Percentiles rank a stretch among this genome's conserved stretches.
These are phyloP conservation scores for Ophiostoma perfectum DNA, from an alignment of 2,329 filamentous ascomycete species.

Conservation along the genomic window DNA sequence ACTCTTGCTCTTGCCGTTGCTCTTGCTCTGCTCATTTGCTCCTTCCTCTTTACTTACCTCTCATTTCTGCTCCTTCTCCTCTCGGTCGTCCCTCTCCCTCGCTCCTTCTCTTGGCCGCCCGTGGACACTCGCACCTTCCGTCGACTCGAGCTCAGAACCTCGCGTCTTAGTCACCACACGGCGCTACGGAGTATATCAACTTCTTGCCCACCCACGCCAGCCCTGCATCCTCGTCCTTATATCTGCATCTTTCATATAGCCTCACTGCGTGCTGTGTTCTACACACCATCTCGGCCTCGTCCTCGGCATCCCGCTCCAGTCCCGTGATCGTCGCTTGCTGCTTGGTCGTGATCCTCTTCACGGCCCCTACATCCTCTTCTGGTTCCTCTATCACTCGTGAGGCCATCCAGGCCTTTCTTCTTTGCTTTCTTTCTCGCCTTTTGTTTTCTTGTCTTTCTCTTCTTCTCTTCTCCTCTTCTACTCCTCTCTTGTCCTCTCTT, in stretches of 20 bases:
- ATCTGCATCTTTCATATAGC: background rate
- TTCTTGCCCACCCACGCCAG: background rate
- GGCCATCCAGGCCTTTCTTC: background rate
- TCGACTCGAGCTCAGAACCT: background rate
- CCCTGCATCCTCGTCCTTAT: background rate
- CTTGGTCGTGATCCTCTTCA: slow-evolving; percentile 14
- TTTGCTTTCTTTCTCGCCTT: background rate
- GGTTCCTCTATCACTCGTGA: background rate
- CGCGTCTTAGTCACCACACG: slow-evolving; percentile 8
- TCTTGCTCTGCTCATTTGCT: background rate
- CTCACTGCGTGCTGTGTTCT: background rate
- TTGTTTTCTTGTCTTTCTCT: background rate
- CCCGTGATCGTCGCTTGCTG: slow-evolving; percentile 17
- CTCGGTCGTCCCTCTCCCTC: background rate
- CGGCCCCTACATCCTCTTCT: background rate
- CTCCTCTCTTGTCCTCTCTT: no score
- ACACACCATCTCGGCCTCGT: slow-evolving; percentile 2
- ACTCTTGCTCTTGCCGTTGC: background rate
- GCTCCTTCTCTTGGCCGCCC: background rate
- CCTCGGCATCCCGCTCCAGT: slow-evolving; percentile 10
- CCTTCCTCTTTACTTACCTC: background rate
- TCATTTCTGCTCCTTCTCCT: no score
- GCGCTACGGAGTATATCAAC: slow-evolving; percentile 7
- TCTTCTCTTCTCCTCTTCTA: background rate
- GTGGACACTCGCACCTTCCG: no score